phyloP scores from a whole-genome alignment of 805 yeast genomes.

The Candida corydali region DNA sequence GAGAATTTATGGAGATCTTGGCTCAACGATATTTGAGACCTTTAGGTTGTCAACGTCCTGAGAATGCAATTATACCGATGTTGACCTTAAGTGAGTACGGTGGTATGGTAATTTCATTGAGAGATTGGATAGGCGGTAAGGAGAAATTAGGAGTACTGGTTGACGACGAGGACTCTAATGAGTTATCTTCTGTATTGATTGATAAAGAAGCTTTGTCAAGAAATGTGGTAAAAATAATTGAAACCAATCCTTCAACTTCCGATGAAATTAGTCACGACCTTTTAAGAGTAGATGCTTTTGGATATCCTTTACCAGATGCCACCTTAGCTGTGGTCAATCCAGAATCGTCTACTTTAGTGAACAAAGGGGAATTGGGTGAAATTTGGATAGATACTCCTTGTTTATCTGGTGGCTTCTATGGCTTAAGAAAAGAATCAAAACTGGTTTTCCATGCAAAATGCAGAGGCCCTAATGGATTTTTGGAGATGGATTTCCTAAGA shows the following conservation, averaged over 20 bases:
- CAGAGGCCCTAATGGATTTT: slow-evolving; percentile 61
- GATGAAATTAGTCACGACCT: slow-evolving; percentile 38
- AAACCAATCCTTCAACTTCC: slow-evolving; percentile 49
- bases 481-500: slow-evolving; percentile 77
- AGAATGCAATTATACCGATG: slow-evolving; percentile 81
- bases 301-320: slow-evolving; percentile 92
- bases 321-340: slow-evolving; percentile 93
- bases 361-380: slow-evolving; percentile 84
- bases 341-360: slow-evolving; percentile 72
- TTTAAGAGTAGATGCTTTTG: slow-evolving; percentile 84
- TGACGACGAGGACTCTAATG: slow-evolving; percentile 33
- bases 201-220: slow-evolving; percentile 71
- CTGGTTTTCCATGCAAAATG: slow-evolving; percentile 80
- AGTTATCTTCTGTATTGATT: slow-evolving; percentile 61
- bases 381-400: slow-evolving; percentile 97
- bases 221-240: slow-evolving; percentile 65
- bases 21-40: slow-evolving; percentile 90
- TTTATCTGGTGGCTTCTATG: slow-evolving; percentile 87
- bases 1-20: slow-evolving; percentile 85
- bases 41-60: slow-evolving; percentile 74
- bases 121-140: slow-evolving; percentile 83
- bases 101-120: slow-evolving; percentile 87
- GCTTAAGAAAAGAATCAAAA: slow-evolving; percentile 58
- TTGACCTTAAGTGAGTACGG: slow-evolving; percentile 90
- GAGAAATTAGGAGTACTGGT: slow-evolving; percentile 45